A percentile compares a stretch with the other conserved stretches of the same genome.
These are phyloP conservation scores for Russula vinacea DNA, from an alignment of 768 basidiomycete genomes.

Conservation along the genomic window DNA sequence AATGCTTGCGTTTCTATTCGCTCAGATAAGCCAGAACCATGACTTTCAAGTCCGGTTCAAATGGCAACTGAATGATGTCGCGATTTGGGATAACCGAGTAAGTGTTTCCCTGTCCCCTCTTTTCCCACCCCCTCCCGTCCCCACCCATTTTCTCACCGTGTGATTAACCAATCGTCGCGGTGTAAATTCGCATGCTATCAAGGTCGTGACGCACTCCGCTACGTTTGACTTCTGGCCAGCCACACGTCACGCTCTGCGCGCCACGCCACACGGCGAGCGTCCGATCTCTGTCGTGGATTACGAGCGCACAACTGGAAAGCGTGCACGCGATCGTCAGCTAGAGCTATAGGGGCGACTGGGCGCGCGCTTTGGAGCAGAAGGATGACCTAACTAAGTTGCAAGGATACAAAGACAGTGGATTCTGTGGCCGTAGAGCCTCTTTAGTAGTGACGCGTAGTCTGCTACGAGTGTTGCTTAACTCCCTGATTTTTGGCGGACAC, in stretches of 20 bases:
- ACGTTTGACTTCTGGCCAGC: conserved; percentile 82
- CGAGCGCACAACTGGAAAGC: conserved; percentile 57
- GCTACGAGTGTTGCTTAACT: background rate
- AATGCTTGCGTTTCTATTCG: conserved; percentile 67
- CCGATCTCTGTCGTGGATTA: conserved; percentile 76
- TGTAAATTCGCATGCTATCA: background rate
- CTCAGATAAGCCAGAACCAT: conserved; percentile 62
- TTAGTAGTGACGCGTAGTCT: background rate
- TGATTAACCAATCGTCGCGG: background rate
- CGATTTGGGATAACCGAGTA: conserved; percentile 87
- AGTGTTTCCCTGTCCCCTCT: conserved; percentile 26
- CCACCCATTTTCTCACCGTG: background rate
- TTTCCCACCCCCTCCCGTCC: background rate
- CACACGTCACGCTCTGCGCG: conserved; percentile 72
- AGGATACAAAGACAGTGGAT: conserved; percentile 53
- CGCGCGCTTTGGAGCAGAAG: conserved; percentile 38
- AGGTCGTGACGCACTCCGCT: conserved; percentile 75
- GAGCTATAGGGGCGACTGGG: conserved; percentile 72
- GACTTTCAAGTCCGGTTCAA: conserved; percentile 75
- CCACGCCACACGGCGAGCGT: conserved; percentile 77
- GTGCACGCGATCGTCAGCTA: conserved; percentile 68
- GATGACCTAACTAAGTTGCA: conserved; percentile 41
- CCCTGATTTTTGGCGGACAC: background rate
- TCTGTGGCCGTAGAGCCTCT: background rate
- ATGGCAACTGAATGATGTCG: conserved; percentile 74